phyloP scores from a whole-genome alignment of 768 basidiomycete genomes.

The Chlorophyllum brunneum region DNA sequence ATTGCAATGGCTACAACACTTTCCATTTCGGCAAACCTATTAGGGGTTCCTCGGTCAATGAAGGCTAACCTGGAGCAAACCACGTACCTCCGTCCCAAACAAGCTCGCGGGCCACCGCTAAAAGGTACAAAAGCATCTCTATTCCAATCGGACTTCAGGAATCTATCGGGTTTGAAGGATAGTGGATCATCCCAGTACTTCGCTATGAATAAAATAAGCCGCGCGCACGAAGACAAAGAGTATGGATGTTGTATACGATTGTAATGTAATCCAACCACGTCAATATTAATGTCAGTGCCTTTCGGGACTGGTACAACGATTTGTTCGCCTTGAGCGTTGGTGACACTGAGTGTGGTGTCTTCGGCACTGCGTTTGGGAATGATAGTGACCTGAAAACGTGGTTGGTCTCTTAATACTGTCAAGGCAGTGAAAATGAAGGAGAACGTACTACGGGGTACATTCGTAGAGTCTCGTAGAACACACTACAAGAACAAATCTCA shows the following conservation, averaged over 20 bases:
- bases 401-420: background rate
- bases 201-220: conserved; percentile 23
- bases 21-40: conserved; percentile 44
- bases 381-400: conserved; percentile 4
- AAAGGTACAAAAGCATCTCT: conserved; percentile 21
- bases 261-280: conserved; percentile 34
- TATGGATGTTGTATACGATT: conserved; percentile 26
- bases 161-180: conserved; percentile 26
- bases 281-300: conserved; percentile 21
- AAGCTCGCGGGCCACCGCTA: conserved; percentile 35
- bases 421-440: background rate
- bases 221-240: conserved; percentile 16
- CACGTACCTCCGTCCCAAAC: conserved; percentile 40
- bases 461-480: conserved; percentile 41
- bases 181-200: conserved; percentile 44
- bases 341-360: conserved; percentile 14
- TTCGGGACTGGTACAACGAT: conserved; percentile 13
- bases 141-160: conserved; percentile 15
- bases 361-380: conserved; percentile 13
- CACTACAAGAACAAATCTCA: conserved; percentile 20
- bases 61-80: background rate
- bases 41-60: background rate
- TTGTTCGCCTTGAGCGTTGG: conserved; percentile 10
- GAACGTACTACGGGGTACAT: conserved; percentile 32
- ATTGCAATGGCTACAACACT: conserved; percentile 42